These are phyloP conservation scores for Hermanozyma aechmeae DNA, from an alignment of 805 yeast genomes.

Conservation along the genomic window DNA sequence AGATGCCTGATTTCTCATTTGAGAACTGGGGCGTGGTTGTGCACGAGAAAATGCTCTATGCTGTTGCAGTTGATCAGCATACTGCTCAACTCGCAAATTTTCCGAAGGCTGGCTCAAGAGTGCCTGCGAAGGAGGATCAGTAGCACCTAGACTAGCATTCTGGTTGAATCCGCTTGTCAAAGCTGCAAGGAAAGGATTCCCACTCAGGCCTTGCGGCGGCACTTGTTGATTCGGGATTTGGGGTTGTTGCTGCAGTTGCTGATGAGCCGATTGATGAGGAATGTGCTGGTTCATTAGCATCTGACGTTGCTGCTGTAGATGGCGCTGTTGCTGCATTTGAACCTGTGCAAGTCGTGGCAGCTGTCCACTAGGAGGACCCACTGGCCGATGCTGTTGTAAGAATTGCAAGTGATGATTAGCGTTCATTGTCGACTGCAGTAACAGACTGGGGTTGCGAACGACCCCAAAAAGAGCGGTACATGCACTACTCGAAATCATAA, in stretches of 20 bases:
- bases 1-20: too few relatives aligned
- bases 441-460: not conserved
- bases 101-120: too few relatives aligned
- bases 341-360: conserved; percentile 29
- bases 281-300: conserved; percentile 23
- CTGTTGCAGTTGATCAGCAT: conserved; percentile 3
- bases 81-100: too few relatives aligned
- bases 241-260: conserved; percentile 8
- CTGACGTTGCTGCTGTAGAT: conserved; percentile 21
- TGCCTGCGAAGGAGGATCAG: too few relatives aligned
- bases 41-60: conserved; percentile 8
- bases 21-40: too few relatives aligned
- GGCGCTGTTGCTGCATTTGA: conserved; percentile 20
- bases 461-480: not conserved
- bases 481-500: not conserved
- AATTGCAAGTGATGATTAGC: conserved; percentile 35
- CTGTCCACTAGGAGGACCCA: conserved; percentile 11
- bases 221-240: conserved; percentile 6
- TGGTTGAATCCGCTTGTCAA: too few relatives aligned
- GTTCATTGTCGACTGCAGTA: conserved; percentile 17
- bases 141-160: too few relatives aligned
- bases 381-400: conserved; percentile 27
- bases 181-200: too few relatives aligned
- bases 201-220: conserved; percentile 4
- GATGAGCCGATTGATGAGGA: conserved; percentile 21